Base-by-base conservation (phyloP, 2,329 filamentous ascomycete genomes). In the Elsinoe arachidis region DNA sequence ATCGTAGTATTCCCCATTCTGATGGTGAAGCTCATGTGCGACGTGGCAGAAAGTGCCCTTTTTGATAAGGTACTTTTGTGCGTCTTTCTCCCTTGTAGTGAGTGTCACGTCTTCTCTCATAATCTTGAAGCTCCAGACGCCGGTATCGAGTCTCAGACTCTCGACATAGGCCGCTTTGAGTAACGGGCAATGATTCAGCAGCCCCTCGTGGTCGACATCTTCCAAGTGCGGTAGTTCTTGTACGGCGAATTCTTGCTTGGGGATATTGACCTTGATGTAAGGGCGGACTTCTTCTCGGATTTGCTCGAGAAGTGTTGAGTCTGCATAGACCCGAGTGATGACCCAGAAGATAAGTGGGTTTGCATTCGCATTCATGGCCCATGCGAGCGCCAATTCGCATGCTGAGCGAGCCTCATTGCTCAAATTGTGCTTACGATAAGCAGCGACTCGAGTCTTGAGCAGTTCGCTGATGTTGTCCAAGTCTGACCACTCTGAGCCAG, bases 291-390 rank as follows among this genome's bases (percentile, higher is more conserved):
- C 70, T 15, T 68, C 65, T 1, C 70, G 67, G 12, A 73, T 60
- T 56, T 63, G 64, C 2, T 64, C 63, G 11, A 70, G 61, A 15
- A 71, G 60, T 1, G 57, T 59, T 10, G 60, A 60, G 58, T 70
- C 68, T 3, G 65, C 62, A 56, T 70, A 70, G 47, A 73, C 69
- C 26, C 66, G 66, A 38, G 66, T 64, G 19, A 71, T 57, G 60
- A 74, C 66, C 72, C 71, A 74, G 56, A 72, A 72, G 14, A 72
- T 63, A 7, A 82, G 66, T 3, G 74, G 72, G 53, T 76, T 76
- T 4, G 76, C 72, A 61, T 82, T 80, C 14, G 76, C 76, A 61
- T 80, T 77, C 64, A 78, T 69, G 9, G 78, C 78, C 79, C 80
- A 83, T 21, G 81, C 66, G 6, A 82, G 63, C n/a, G 72, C 72